Conservation (phyloP, 805 yeast species). For the Teunomyces tritomae region DNA sequence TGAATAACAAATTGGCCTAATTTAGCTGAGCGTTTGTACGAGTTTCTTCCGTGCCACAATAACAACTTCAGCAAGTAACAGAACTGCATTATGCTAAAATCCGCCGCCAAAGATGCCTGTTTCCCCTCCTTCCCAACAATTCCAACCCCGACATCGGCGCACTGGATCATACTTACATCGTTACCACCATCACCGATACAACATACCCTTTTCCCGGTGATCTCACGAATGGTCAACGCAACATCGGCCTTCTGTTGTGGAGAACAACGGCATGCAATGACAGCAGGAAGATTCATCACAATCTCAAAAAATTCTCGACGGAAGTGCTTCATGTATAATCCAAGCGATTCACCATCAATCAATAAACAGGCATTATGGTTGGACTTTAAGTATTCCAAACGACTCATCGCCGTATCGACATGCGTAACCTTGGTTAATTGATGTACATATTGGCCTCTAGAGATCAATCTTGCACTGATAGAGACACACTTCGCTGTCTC, state of each 20-base stretch:
- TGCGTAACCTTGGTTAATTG: slow-evolving; percentile 68
- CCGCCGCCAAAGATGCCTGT: slow-evolving; percentile 97
- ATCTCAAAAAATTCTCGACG: slow-evolving; percentile 72
- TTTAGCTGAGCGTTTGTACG: slow-evolving; percentile 93
- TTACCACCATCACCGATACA: slow-evolving; percentile 99
- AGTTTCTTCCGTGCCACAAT: slow-evolving; percentile 97
- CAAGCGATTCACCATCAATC: slow-evolving; percentile 92
- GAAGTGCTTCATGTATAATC: slow-evolving; percentile 60
- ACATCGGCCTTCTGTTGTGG: slow-evolving; percentile 99
- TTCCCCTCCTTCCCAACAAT: slow-evolving; percentile 98
- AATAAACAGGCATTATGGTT: slow-evolving; percentile 71
- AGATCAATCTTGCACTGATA: slow-evolving; percentile 87
- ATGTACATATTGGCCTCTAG: slow-evolving; percentile 92
- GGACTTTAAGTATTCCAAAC: slow-evolving; percentile 67
- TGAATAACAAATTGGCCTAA: slow-evolving; percentile 95
- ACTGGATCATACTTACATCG: slow-evolving; percentile 98
- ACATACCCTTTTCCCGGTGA: slow-evolving; percentile 87
- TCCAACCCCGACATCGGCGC: slow-evolving; percentile 98
- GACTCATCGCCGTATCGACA: slow-evolving; percentile 66
- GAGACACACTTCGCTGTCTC: slow-evolving; percentile 98
- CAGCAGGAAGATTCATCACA: slow-evolving; percentile 81
- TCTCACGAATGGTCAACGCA: slow-evolving; percentile 70
- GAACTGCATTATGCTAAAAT: slow-evolving; percentile 89
- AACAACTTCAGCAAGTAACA: slow-evolving; percentile 81
- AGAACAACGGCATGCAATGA: slow-evolving; percentile 97